Conservation (phyloP, 1,139 yeast genomes). For the Candida sojae region DNA sequence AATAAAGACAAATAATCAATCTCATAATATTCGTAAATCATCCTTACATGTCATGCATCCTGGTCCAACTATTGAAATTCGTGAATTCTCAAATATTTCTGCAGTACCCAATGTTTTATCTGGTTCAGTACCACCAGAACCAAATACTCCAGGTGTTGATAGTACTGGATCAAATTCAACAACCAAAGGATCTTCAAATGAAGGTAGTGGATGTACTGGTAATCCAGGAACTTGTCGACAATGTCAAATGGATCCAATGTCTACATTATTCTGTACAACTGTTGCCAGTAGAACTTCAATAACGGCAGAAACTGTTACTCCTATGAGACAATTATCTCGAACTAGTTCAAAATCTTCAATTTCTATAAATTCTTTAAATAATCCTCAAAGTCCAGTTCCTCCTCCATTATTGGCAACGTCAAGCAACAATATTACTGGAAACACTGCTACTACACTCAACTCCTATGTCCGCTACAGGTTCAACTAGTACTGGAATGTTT, state of each 20-base stretch:
- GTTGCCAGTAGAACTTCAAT: constrained; percentile 55
- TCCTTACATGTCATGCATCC: constrained; percentile 66
- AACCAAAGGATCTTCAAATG: constrained; percentile 14
- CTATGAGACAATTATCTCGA: constrained; percentile 12
- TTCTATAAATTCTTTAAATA: constrained; percentile 13
- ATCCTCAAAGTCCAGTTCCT: constrained; percentile 23
- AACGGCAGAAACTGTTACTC: constrained; percentile 5
- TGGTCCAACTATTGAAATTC: constrained; percentile 59
- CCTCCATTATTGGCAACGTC: constrained; percentile 10
- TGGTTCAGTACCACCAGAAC: not conserved
- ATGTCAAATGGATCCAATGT: constrained; percentile 87
- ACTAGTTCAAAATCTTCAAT: constrained; percentile 16
- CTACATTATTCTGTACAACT: constrained; percentile 84
- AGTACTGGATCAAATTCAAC: constrained; percentile 5
- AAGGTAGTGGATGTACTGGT: constrained; percentile 67
- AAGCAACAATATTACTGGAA: constrained; percentile 6
- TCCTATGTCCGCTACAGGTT: not conserved
- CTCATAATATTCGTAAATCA: constrained; percentile 26
- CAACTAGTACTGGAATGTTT: constrained; percentile 38
- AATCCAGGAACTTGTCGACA: constrained; percentile 86
- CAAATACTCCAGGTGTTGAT: constrained; percentile 3
- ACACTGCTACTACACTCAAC: constrained; percentile 3
- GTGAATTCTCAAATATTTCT: constrained; percentile 45
- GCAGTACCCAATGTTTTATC: constrained; percentile 41
- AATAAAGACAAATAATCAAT: constrained; percentile 24